Evolutionary conservation across 1,284 basidiomycete genomes (phyloP), one percentile per base, ranked within the genome.

Genomic region (Caloboletus firmus): DNA sequence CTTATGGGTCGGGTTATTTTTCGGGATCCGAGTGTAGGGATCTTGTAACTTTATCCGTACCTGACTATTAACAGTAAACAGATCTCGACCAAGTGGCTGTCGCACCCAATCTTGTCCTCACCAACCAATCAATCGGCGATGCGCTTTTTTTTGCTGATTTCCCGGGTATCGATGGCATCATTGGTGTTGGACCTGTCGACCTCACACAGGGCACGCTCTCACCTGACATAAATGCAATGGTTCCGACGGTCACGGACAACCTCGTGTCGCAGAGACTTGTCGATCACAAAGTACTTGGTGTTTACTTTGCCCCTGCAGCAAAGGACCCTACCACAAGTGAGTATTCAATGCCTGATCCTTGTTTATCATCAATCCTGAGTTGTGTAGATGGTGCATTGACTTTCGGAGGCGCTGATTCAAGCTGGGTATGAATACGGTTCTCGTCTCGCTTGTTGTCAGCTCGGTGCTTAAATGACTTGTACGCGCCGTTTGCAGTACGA

Each of bases 191-290:
- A 15, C 69, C 69, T 28, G 31, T 49, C 5, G 52, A 45, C n/a
- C 60, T 68, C 22, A 68, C 69, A 1, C 9, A n/a, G 6, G 43
- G 51, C 9, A 58, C 48, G 3, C 45, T 65, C 8, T 32, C 34
- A 8, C 45, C 52, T 8, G 46, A 62, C 17, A 2, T 0, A 1
- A 39, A 57, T 20, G 49, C 42, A n/a, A 42, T 10, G 1, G 55
- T 66, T 36, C 63, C 68, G 8, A 69, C 67, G 0, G 53, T 71
- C n/a, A n/a, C n/a, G n/a, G n/a, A 65, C 44, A 66, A 65, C 18
- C 66, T 69, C 2, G 17, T 55, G 10, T 57, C 61, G 0, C 63
- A 68, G 13, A 47, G 52, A 24, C n/a, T 58, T 6, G 52, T 67
- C 34, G 5, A 56, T 8, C 4, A 51, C 0, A n/a, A 65, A 32